A percentile compares a stretch with the other conserved stretches of the same genome.
These are phyloP conservation scores for Mentha longifolia DNA, from an alignment of 257 asterid species.

Conservation along the genomic window DNA sequence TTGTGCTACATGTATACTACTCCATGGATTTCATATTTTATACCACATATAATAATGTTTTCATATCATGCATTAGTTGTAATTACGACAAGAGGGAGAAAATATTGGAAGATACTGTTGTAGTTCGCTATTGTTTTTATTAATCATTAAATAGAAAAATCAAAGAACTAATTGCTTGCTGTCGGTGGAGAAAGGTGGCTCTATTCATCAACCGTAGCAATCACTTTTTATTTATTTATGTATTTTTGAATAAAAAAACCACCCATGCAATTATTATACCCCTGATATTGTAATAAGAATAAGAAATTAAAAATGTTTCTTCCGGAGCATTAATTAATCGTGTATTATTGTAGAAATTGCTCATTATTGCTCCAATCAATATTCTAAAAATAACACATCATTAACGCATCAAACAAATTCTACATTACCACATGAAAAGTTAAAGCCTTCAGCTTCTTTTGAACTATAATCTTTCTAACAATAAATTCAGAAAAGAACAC, in stretches of 20 bases:
- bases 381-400: neutral
- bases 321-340: too few relatives aligned
- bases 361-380: neutral
- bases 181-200: slow-evolving; percentile 6
- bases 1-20: too few relatives aligned
- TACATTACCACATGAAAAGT: too few relatives aligned
- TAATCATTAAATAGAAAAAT: neutral
- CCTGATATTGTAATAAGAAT: neutral
- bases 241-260: too few relatives aligned
- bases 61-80: neutral
- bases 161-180: neutral
- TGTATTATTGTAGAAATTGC: too few relatives aligned
- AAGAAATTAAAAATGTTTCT: too few relatives aligned
- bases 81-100: neutral
- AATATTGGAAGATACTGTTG: neutral
- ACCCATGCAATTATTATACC: neutral
- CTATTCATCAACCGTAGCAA: neutral
- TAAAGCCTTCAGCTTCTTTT: too few relatives aligned
- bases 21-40: too few relatives aligned
- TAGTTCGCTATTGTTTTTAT: neutral
- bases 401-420: too few relatives aligned
- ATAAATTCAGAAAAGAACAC: too few relatives aligned
- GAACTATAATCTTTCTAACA: too few relatives aligned
- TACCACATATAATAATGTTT: neutral
- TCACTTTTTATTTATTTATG: too few relatives aligned